A percentile compares a stretch with the other conserved stretches of the same genome.
Evolutionary conservation across 495 filamentous ascomycete genomes (phyloP).

Genomic region (Geoglossum glabrum): DNA sequence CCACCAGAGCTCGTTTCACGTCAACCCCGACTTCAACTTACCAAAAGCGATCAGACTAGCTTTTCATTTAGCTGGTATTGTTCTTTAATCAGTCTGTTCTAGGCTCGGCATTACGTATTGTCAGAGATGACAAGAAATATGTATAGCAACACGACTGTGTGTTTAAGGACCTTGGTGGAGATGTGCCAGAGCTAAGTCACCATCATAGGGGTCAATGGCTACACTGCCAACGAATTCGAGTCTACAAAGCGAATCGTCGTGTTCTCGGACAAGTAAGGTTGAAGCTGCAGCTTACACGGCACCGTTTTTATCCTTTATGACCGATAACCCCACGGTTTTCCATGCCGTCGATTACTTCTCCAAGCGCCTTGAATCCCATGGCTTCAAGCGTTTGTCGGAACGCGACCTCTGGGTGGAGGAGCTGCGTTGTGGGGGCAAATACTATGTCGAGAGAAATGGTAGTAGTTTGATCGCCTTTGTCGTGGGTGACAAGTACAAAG

Average conservation of each 20-base stretch:
- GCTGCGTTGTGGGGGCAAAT: conserved; percentile 64
- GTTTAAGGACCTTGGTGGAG: background rate
- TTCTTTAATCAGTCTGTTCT: too few relatives aligned
- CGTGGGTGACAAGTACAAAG: conserved; percentile 60
- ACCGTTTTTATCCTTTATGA: conserved; percentile 78
- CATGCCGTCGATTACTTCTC: conserved; percentile 65
- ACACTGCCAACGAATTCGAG: background rate
- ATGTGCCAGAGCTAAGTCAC: background rate
- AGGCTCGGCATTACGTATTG: too few relatives aligned
- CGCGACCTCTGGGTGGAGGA: conserved; percentile 59
- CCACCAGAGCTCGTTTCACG: too few relatives aligned
- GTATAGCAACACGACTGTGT: background rate
- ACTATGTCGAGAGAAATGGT: conserved; percentile 71
- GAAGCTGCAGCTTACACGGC: conserved; percentile 35
- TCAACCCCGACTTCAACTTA: too few relatives aligned
- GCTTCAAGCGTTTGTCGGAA: conserved; percentile 61
- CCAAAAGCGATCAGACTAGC: too few relatives aligned
- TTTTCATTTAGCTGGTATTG: too few relatives aligned
- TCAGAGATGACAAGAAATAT: background rate
- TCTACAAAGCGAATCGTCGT: background rate
- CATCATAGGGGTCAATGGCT: background rate
- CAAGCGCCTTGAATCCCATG: conserved; percentile 43
- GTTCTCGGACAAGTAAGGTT: background rate
- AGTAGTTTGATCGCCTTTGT: conserved; percentile 75
- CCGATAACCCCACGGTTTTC: conserved; percentile 77